These are phyloP conservation scores for Trichoderma koningiopsis DNA, from an alignment of 2,329 filamentous ascomycete genomes.

Conservation along the genomic window DNA sequence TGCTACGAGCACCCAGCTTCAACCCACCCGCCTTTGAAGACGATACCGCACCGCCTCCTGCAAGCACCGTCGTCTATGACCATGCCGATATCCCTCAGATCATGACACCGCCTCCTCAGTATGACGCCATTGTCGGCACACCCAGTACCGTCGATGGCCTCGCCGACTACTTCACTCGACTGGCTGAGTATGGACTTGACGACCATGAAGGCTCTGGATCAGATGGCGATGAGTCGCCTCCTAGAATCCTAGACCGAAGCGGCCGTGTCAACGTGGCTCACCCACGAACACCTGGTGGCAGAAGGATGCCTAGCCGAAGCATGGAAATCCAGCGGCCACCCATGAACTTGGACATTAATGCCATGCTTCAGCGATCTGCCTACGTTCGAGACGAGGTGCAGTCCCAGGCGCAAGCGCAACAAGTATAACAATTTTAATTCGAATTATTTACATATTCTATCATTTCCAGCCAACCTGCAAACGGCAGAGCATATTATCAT, in stretches of 20 bases:
- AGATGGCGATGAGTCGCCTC: constrained; percentile 47
- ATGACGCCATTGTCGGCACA: constrained; percentile 75
- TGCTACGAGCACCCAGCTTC: constrained; percentile 80
- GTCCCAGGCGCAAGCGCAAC: background rate
- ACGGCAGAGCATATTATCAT: background rate
- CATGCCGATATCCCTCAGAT: constrained; percentile 39
- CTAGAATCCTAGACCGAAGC: constrained; percentile 52
- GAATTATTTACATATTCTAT: background rate
- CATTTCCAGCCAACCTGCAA: background rate
- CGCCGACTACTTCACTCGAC: constrained; percentile 82
- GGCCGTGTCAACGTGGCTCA: constrained; percentile 62
- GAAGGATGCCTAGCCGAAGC: constrained; percentile 57
- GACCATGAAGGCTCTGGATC: constrained; percentile 45
- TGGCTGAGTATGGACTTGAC: constrained; percentile 68
- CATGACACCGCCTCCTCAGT: constrained; percentile 81
- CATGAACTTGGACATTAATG: constrained; percentile 34
- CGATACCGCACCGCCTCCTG: constrained; percentile 52
- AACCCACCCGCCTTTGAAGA: constrained; percentile 87
- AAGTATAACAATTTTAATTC: constrained; percentile 1
- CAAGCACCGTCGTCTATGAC: constrained; percentile 30
- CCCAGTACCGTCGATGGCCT: constrained; percentile 68
- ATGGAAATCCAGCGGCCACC: constrained; percentile 53
- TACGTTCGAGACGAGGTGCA: constrained; percentile 5
- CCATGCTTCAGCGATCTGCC: constrained; percentile 25
- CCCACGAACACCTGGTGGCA: constrained; percentile 56